A percentile compares a stretch with the other conserved stretches of the same genome.
Evolutionary conservation across 2,329 filamentous ascomycete genomes (phyloP).

Genomic region (Neonectria coccinea): DNA sequence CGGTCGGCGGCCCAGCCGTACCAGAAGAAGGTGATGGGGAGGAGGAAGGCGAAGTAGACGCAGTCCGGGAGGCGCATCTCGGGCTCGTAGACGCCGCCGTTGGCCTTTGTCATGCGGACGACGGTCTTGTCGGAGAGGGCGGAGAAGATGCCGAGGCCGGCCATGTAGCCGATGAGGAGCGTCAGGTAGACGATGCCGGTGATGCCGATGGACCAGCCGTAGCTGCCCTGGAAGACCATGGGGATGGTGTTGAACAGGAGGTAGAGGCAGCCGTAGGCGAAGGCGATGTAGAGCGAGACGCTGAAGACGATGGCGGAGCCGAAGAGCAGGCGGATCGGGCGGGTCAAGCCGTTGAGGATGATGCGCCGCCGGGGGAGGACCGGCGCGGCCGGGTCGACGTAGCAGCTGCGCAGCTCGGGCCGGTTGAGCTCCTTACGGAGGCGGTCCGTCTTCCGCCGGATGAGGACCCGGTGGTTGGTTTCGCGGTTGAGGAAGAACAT

Average conservation of each 20-base stretch:
- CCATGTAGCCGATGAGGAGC: slow-evolving; percentile 57
- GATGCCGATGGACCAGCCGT: slow-evolving; percentile 59
- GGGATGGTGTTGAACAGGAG: slow-evolving; percentile 67
- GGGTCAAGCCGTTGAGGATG: slow-evolving; percentile 62
- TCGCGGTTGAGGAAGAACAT: slow-evolving; percentile 54
- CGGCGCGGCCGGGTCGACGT: slow-evolving; percentile 51
- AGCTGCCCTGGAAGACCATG: slow-evolving; percentile 60
- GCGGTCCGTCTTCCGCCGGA: slow-evolving; percentile 59
- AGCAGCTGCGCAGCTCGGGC: slow-evolving; percentile 59
- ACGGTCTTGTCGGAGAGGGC: slow-evolving; percentile 58
- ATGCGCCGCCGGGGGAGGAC: slow-evolving; percentile 40
- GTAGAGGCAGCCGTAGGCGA: slow-evolving; percentile 65
- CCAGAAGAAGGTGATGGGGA: slow-evolving; percentile 51
- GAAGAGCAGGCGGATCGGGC: slow-evolving; percentile 64
- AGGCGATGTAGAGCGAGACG: slow-evolving; percentile 62
- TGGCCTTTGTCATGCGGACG: slow-evolving; percentile 58
- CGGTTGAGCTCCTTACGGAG: slow-evolving; percentile 59
- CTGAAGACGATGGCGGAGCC: slow-evolving; percentile 60
- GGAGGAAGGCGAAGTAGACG: slow-evolving; percentile 48
- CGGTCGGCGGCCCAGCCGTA: slow-evolving; percentile 51
- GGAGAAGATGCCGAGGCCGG: slow-evolving; percentile 57
- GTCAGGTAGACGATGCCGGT: slow-evolving; percentile 63
- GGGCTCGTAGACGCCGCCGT: slow-evolving; percentile 52
- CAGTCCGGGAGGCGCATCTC: slow-evolving; percentile 52
- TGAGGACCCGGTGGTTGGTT: slow-evolving; percentile 59